Conservation (phyloP, 1,284 basidiomycete species). For the Amylostereum chailletii region DNA sequence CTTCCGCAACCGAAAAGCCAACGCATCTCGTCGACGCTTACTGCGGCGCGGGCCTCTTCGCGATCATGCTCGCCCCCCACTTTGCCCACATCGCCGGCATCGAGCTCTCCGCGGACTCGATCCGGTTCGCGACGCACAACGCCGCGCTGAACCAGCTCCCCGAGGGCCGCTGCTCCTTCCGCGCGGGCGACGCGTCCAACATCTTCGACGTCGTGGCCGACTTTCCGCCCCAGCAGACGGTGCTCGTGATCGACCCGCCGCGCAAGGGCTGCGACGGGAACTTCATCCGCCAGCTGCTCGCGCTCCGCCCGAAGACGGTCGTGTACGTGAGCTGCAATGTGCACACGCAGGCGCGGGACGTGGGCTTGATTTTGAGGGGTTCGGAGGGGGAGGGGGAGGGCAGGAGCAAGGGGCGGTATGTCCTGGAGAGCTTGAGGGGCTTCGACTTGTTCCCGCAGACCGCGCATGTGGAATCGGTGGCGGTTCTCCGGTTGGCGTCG, state of each 20-base stretch:
- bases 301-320: slow-evolving; percentile 62
- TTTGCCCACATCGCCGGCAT: slow-evolving; percentile 85
- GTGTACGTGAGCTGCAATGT: slow-evolving; percentile 96
- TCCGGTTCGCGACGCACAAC: slow-evolving; percentile 75
- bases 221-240: slow-evolving; percentile 65
- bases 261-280: slow-evolving; percentile 83
- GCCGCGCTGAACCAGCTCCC: slow-evolving; percentile 67
- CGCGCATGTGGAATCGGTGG: slow-evolving; percentile 82
- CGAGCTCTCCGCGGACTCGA: slow-evolving; percentile 75
- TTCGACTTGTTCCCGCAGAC: slow-evolving; percentile 92
- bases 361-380: slow-evolving; percentile 60
- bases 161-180: slow-evolving; percentile 41
- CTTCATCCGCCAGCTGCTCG: slow-evolving; percentile 74
- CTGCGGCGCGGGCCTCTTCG: slow-evolving; percentile 89
- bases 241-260: slow-evolving; percentile 80
- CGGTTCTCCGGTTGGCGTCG: slow-evolving; percentile 43
- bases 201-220: slow-evolving; percentile 58
- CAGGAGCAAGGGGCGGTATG: slow-evolving; percentile 40
- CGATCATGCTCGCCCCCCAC: slow-evolving; percentile 75
- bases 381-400: slow-evolving; percentile 30
- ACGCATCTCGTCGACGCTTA: slow-evolving; percentile 90
- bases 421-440: slow-evolving; percentile 71
- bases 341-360: slow-evolving; percentile 77
- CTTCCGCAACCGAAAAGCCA: slow-evolving; percentile 22
- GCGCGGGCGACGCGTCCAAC: slow-evolving; percentile 58